Evolutionary conservation across 73 alveolate genomes (phyloP), one percentile per base, ranked within the genome.

Genomic region (Diophrys sp.): DNA sequence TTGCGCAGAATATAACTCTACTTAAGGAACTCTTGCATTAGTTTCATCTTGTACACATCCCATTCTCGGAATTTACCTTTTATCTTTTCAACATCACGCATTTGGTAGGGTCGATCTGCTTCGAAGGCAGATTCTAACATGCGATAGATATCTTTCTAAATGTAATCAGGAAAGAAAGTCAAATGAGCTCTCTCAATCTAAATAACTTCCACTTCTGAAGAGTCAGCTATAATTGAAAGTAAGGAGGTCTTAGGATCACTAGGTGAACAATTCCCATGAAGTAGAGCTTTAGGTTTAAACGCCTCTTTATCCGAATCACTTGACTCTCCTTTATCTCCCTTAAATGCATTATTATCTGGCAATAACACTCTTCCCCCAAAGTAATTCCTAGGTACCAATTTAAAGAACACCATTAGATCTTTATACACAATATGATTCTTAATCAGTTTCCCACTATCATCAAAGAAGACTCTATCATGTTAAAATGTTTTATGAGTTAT

Each of bases 381-480:
- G 84, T 53, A 74, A 24, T 82, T 71, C 29, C 66, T 73, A 28
- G 31, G 32, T 0, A 33, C 14, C 11, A 82, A 54, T 31, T 73
- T 80, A 56, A 55, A 80, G 67, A 86, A 86, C 23, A 57, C 68
- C 83, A 86, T 79, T 76, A 75, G 54, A 56, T 86, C 93, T 71
- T 86, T 86, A 69, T 86, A 86, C 11, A 86, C 78, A 1, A 80
- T 62, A 57, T 84, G 83, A 30, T 86, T 73, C 62, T 80, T 74
- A 18, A 82, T 82, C 55, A 18, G 31, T 24, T 75, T 56, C 29
- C 87, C 89, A 0, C 33, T 5, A 33, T 80, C 87, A 29, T 86
- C 93, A 31, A 32, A 67, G 79, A 57, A 74, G 54, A 82, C 28
- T 30, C 90, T 56, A 30, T 80, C 93, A 53, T 74, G 67, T 53